phyloP scores from a whole-genome alignment of 108 stramenopile species.

The Nitzschia putrida region DNA sequence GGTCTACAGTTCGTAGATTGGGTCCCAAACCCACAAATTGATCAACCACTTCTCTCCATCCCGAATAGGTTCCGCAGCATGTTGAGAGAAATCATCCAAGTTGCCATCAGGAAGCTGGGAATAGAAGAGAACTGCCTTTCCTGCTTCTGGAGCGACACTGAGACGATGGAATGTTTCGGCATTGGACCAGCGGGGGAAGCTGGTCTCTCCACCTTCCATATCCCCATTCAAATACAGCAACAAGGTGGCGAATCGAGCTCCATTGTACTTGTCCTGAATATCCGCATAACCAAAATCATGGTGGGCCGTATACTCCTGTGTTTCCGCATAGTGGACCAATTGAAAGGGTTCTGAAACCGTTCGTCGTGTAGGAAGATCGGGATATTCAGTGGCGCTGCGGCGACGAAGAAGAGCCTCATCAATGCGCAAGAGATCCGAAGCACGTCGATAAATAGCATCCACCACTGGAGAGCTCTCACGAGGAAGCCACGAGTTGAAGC shows the following conservation, averaged over 20 bases:
- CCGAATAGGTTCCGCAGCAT: slow-evolving; percentile 74
- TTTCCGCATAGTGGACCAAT: slow-evolving; percentile 80
- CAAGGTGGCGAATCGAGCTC: slow-evolving; percentile 75
- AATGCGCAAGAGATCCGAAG: slow-evolving; percentile 82
- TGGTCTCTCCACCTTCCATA: slow-evolving; percentile 74
- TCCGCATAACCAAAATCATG: slow-evolving; percentile 81
- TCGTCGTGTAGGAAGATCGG: slow-evolving; percentile 41
- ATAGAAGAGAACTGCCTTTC: slow-evolving; percentile 75
- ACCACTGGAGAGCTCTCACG: slow-evolving; percentile 66
- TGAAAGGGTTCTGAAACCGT: slow-evolving; percentile 81
- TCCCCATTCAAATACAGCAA: slow-evolving; percentile 81
- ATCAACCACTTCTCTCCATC: slow-evolving; percentile 82
- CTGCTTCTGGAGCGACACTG: slow-evolving; percentile 58
- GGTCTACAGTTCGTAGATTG: slow-evolving; percentile 34
- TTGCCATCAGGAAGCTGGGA: slow-evolving; percentile 90
- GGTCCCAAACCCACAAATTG: slow-evolving; percentile 70
- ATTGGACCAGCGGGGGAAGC: slow-evolving; percentile 82
- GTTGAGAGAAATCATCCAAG: slow-evolving; percentile 82
- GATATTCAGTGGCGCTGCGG: slow-evolving; percentile 53
- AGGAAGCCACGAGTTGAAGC: slow-evolving; percentile 80
- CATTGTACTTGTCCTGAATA: slow-evolving; percentile 53
- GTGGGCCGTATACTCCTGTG: slow-evolving; percentile 88
- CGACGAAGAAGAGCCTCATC: slow-evolving; percentile 73
- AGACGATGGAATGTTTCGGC: slow-evolving; percentile 66
- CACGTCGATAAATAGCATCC: slow-evolving; percentile 86